Percentiles rank a stretch among this genome's conserved stretches.
Conservation (phyloP, 257 asterid genomes). For the Parsonsia alboflavescens region DNA sequence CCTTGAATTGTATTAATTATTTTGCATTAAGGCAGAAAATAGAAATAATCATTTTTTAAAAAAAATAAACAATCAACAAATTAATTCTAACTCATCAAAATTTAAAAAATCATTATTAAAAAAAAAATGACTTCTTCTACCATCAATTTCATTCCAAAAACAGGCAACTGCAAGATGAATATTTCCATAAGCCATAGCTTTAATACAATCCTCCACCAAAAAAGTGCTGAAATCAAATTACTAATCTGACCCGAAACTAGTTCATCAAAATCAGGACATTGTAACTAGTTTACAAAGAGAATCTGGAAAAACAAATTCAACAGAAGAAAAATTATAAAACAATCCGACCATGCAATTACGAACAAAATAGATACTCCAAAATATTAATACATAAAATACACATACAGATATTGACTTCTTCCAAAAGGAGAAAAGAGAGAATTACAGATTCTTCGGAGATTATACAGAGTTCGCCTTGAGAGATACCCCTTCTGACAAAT, state of each 20-base stretch:
- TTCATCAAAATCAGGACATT: background rate
- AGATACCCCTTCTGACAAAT: slow-evolving; percentile 66
- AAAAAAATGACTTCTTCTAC: too few species aligned
- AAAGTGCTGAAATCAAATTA: background rate
- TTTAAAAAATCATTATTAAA: too few species aligned
- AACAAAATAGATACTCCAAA: background rate
- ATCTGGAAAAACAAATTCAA: background rate
- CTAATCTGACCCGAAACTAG: background rate
- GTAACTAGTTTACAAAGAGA: background rate
- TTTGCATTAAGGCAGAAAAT: too few species aligned
- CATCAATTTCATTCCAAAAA: too few species aligned
- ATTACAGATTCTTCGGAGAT: slow-evolving; percentile 85
- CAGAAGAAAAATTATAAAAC: background rate
- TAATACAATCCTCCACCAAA: background rate
- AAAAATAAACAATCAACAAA: too few species aligned
- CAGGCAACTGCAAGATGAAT: background rate
- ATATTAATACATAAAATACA: background rate
- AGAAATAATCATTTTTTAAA: too few species aligned
- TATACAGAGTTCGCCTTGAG: slow-evolving; percentile 89
- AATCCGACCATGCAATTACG: too few species aligned
- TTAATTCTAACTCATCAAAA: too few species aligned
- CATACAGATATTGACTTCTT: background rate
- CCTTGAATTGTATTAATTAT: too few species aligned
- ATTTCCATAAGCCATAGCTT: background rate
- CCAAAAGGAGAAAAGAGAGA: background rate